Evolutionary conservation across 371 early-diverging fungal genomes (phyloP), one percentile per base, ranked within the genome.

Genomic region (Thermomucor indicae-seudaticae): DNA sequence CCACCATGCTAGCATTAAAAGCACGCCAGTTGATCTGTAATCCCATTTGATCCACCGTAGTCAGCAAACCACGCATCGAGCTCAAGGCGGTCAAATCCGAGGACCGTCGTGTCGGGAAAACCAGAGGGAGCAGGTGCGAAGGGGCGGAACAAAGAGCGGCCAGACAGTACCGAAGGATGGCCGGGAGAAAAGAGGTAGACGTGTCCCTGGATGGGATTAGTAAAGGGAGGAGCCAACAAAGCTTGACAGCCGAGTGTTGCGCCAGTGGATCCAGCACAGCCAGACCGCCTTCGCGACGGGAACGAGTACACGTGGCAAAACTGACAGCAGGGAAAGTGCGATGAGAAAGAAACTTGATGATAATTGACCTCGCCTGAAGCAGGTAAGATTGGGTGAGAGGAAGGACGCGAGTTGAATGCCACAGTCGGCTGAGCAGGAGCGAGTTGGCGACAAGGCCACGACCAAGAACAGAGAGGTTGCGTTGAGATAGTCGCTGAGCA

Each of bases 361-460:
- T 32, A 32, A 32, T 32, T 32, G 32, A 32, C 10, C 32, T 7
- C 32, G 14, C 7, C 7, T 14, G 7, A 14, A 14, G 7, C 32
- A 32, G 32, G 14, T 10, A 32, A 32, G 32, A 32, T 7, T 10
- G 14, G 14, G 32, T 7, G 10, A 32, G 7, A 10, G 32, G 32
- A 7, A 32, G 32, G 32, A 32, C 14, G 32, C 32, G 32, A 10
- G 14, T 32, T 7, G 10, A 7, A 32, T 32, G 32, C 32, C 32
- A 32, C 10, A 32, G 10, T 10, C 7, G 29, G 8, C 51, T 41
- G 16, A 53, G 45, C 4, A 51, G 25, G 1, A 63, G 29, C 8
- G 58, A 31, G 43, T 63, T 58, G 23, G 46, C 40, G 3, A 63
- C 41, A 5, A 48, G 25, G 3, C 29, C 53, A 6, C 49, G 35